Percentiles rank a stretch among this genome's conserved stretches.
Conservation (phyloP, 805 yeast species). For the Ogataea thermomethanolica region DNA sequence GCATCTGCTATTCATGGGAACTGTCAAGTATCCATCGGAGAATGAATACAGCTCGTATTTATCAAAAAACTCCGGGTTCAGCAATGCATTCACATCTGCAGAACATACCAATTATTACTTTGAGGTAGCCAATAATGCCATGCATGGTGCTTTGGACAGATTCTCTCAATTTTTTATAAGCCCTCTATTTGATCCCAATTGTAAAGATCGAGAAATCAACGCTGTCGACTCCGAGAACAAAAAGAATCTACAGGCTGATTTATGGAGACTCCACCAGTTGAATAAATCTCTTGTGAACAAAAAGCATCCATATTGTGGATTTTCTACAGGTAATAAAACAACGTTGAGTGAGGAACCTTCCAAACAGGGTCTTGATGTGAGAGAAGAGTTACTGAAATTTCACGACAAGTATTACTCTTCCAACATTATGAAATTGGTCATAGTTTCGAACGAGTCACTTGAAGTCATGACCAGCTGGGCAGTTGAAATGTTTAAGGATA, state of each 20-base stretch:
- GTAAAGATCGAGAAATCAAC: slow-evolving; percentile 87
- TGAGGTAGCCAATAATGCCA: slow-evolving; percentile 70
- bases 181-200: slow-evolving; percentile 68
- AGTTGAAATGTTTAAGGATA: slow-evolving; percentile 55
- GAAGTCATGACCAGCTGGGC: slow-evolving; percentile 74
- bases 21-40: slow-evolving; percentile 69
- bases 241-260: slow-evolving; percentile 85
- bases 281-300: slow-evolving; percentile 72
- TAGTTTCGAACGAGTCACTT: slow-evolving; percentile 77
- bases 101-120: slow-evolving; percentile 89
- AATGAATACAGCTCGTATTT: slow-evolving; percentile 72
- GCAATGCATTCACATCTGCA: slow-evolving; percentile 89
- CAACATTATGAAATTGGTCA: slow-evolving; percentile 82
- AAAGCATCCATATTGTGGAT: slow-evolving; percentile 79
- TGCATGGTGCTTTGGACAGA: slow-evolving; percentile 87
- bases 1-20: slow-evolving; percentile 76
- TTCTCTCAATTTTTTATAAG: slow-evolving; percentile 88
- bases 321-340: slow-evolving; percentile 81
- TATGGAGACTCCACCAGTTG: slow-evolving; percentile 84
- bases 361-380: slow-evolving; percentile 60
- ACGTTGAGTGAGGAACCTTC: slow-evolving; percentile 72
- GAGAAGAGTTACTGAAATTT: slow-evolving; percentile 77
- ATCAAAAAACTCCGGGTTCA: slow-evolving; percentile 80
- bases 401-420: slow-evolving; percentile 73
- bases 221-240: slow-evolving; percentile 97